Base-by-base conservation (phyloP, 2,329 filamentous ascomycete genomes). In the Cytospora piceae region DNA sequence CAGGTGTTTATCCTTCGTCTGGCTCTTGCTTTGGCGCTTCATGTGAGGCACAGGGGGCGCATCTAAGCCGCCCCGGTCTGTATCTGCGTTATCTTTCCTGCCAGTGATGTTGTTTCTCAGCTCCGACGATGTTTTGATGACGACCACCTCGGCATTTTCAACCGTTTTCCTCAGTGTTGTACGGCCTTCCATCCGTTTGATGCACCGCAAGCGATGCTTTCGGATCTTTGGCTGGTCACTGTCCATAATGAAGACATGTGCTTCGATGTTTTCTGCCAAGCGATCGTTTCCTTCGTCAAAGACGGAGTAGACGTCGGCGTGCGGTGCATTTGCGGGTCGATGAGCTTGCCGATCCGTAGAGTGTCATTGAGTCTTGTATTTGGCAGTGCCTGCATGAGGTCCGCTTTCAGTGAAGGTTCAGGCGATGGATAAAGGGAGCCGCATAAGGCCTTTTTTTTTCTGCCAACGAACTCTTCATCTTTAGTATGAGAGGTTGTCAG, bases 191-290 rank as follows among this genome's bases (percentile, higher is more conserved):
- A 57, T 63, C 29, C 60, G 37, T 22, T 63, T 63, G 37, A 63
- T 63, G 32, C 53, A 51, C 2, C 60, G 60, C 6, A 63, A 53
- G 29, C 60, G 53, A 24, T 63, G 60, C 12, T 29, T 56, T 24
- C 52, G 60, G 3, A 62, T 12, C 39, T 55, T 34, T 27, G 53
- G 60, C 29, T 51, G 27, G 20, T 17, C 49, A 22, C 11, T 17
- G 22, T 57, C 60, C 60, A 63, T 12, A 12, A 22, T 15, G 8
- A 57, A 63, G 24, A 31, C 60, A 24, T 57, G 60, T 20, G 53
- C 60, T n/a, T 63, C 60, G 29, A 63, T 20, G 17, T n/a, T 20
- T 2, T 56, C 37, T 29, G 32, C 60, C 6, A 20, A 20, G 7
- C 37, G 12, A 29, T 29, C 34, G 34, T 2, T 37, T 24, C 51